Base-by-base conservation (phyloP, 768 basidiomycete species). In the Podaxis sp. region DNA sequence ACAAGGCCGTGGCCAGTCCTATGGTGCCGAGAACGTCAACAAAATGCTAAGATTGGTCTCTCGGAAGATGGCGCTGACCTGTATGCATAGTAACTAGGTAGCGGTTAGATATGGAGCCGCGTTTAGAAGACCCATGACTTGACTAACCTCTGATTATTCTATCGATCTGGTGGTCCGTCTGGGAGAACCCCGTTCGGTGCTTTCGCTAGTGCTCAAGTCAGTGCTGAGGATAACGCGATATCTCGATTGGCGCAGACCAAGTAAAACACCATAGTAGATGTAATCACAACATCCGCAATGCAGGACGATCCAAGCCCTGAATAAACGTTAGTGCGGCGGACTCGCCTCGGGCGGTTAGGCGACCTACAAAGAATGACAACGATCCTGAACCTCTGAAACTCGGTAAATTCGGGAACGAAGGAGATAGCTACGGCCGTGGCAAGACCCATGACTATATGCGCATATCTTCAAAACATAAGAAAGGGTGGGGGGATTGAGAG, bases 61-160 rank as follows among this genome's bases (percentile, higher is more conserved):
- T 28, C 1, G 22, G 5, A 11, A 17, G 28, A 22, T 38, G 24
- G 6, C 3, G 8, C 44, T 15, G 46, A 52, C 69, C 69, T 17
- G 71, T 70, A 52, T 70, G 69, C 42, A 68, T 66, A 38, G 67
- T 69, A 5, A 72, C 69, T 72, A 19, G n/a, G 54, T 7, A 40
- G n/a, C 12, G 4, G 24, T 57, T 24, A 39, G 54, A 46, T 49
- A 13, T 40, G 6, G 12, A 24, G 15, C 8, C 6, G 52, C 30
- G 48, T 17, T n/a, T 33, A 51, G 26, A 36, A 17, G 7, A 28
- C 28, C 28, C 28, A 28, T 7, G 38, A 30, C 13, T 3, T 7
- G 30, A 44, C 63, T 54, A n/a, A 70, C 71, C 61, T 60, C 71
- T 64, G 39, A 72, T 66, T 59, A 70, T 68, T 28, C 67, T 68